Base-by-base conservation (phyloP, 352 stramenopile species). In the Saprolegnia diclina region DNA sequence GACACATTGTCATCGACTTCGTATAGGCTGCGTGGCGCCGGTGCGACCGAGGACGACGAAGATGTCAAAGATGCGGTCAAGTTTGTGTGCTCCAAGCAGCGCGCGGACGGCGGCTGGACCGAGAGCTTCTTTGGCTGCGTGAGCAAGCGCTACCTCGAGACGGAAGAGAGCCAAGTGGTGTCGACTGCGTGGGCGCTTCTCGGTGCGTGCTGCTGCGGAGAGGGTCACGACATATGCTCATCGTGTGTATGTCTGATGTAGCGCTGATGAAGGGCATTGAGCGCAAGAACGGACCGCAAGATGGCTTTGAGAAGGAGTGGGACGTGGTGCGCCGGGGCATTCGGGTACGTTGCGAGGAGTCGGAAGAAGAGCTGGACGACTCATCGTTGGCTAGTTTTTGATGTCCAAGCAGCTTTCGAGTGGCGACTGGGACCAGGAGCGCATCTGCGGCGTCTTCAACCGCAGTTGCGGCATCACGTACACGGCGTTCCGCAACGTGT, bases 361-460 rank as follows among this genome's bases (percentile, higher is more conserved):
- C 24, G 18, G 52, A 5, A 4, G 21, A 32, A 4, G 18, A 32
- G 1, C 55, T 46, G 11, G 11, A 37, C 2, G 22, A 16, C 40
- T 35, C 7, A 65, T 37, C 19, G 7, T 13, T 67, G 22, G 18
- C n/a, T 67, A 78, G 61, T 96, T 92, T 70, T 73, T 97, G 55
- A 88, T 91, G 64, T 74, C 71, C 37, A 77, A 80, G 62, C 91
- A 98, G 80, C 71, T 62, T 21, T 71, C 77, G 2, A 79, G 62
- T 54, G 92, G 92, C 18, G 92, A 98, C 74, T 98, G 89, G 89
- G 77, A 79, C 26, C 92, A 98, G 65, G 88, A 98, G 78, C 82
- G 85, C 22, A 95, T 97, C 50, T 83, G 82, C 44, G 91, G 91
- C 62, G 89, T 98, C 4, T 98, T 98, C 75, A 98, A 98, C 73